Evolutionary conservation across 352 stramenopile genomes (phyloP).

Genomic region (Phytophthora aleatoria): DNA sequence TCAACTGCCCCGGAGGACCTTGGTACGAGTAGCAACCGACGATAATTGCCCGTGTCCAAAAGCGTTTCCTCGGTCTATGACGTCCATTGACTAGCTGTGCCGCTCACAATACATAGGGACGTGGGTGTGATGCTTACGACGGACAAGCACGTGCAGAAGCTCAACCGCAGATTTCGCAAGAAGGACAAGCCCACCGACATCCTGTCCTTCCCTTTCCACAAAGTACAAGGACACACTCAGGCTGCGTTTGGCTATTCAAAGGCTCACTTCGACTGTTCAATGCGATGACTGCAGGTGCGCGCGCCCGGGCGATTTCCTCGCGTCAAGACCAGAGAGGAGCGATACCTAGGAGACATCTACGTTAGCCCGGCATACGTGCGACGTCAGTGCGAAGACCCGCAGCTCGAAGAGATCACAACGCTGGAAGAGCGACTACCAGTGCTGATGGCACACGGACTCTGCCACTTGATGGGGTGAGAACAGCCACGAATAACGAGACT

Average conservation of each 20-base stretch:
- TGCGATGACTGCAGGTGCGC: slow-evolving; percentile 43
- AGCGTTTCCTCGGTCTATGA: background rate
- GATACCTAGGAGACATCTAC: slow-evolving; percentile 86
- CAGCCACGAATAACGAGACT: background rate
- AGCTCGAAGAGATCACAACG: slow-evolving; percentile 58
- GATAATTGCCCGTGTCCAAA: slow-evolving; percentile 1
- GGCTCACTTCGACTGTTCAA: slow-evolving; percentile 4
- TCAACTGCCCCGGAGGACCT: slow-evolving; percentile 61
- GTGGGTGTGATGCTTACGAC: slow-evolving; percentile 84
- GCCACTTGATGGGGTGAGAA: slow-evolving; percentile 79
- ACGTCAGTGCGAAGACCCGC: slow-evolving; percentile 61
- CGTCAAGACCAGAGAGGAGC: slow-evolving; percentile 54
- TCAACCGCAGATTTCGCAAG: slow-evolving; percentile 75
- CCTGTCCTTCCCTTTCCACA: slow-evolving; percentile 82
- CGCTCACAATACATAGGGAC: slow-evolving; percentile 44
- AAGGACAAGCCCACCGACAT: slow-evolving; percentile 87
- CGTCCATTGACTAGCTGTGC: slow-evolving; percentile 6
- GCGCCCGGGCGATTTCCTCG: slow-evolving; percentile 63
- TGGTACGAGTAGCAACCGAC: slow-evolving; percentile 50
- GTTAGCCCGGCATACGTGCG: slow-evolving; percentile 84
- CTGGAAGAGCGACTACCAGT: slow-evolving; percentile 74
- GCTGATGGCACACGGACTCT: slow-evolving; percentile 79
- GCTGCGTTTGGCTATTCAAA: slow-evolving; percentile 4
- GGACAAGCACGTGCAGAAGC: slow-evolving; percentile 69
- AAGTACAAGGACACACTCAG: slow-evolving; percentile 43